Base-by-base conservation (phyloP, 2,329 filamentous ascomycete genomes). In the Fusarium avenaceum region DNA sequence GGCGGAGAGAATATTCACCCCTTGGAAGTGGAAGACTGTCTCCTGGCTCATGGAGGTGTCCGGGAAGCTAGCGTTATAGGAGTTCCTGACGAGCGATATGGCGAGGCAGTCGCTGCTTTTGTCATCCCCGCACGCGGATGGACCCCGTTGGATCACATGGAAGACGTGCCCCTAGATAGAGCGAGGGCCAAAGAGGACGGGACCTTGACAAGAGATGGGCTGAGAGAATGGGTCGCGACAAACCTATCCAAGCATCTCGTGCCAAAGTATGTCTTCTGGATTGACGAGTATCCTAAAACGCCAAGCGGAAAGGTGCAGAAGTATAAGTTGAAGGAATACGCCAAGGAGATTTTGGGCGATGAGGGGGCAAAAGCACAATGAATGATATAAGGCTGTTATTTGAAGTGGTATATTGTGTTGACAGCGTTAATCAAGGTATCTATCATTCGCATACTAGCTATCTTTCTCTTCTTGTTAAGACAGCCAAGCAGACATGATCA, bases 221-320 rank as follows among this genome's bases (percentile, higher is more conserved):
- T 97, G 1, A 86, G 88, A 73, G 78, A 80, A 1, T 97, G 92
- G 92, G 93, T 97, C 4, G 81, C 86, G 47, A 81, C 84, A 57
- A 87, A 85, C 49, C 78, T 98, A 65, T 87, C 86, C 30, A 88
- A 87, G 68, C 92, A 95, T 78, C 87, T 97, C 76, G 92, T 92
- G 52, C 95, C 95, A 0, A 96, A 92, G 79, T 88, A 95, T 76
- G 86, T 98, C n/a, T 97, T 97, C 76, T 97, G 92, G 86, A 84
- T 92, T 0, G 85, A 90, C 1, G 87, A 89, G n/a, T 96, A 92
- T 76, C 95, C 95, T 20, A 97, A 97, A 86, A 99, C 96, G 35
- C 92, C 94, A 7, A 97, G 93, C 77, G 95, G 95, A 24, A 99
- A 99, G 87, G 94, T 98, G 57, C 93, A 97, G 81, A 97, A 98